These are phyloP conservation scores for Starmerella kuoi DNA, from an alignment of 805 yeast species.

Conservation along the genomic window DNA sequence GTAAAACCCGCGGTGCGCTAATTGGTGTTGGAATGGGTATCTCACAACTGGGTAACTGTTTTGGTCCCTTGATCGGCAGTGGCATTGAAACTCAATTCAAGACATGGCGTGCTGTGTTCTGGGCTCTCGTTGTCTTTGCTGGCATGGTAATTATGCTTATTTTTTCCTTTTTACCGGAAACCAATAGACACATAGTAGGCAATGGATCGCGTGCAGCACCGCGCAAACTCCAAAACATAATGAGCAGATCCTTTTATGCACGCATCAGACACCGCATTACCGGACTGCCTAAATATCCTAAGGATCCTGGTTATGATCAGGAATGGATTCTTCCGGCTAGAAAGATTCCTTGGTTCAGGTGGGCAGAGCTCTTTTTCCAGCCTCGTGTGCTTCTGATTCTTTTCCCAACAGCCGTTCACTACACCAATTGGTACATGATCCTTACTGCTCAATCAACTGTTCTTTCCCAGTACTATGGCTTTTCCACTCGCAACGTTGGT, in stretches of 20 bases:
- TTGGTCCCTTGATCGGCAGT: slow-evolving; percentile 64
- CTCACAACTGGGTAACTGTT: slow-evolving; percentile 58
- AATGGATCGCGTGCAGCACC: slow-evolving; percentile 49
- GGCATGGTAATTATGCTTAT: slow-evolving; percentile 32
- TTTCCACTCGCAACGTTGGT: slow-evolving; percentile 49
- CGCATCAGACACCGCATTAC: slow-evolving; percentile 13
- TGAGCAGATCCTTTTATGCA: slow-evolving; percentile 24
- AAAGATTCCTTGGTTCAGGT: slow-evolving; percentile 19
- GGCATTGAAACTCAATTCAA: slow-evolving; percentile 36
- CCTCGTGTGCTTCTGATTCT: slow-evolving; percentile 39
- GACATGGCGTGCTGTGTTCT: slow-evolving; percentile 51
- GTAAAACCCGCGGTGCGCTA: slow-evolving; percentile 55
- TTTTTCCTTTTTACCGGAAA: slow-evolving; percentile 52
- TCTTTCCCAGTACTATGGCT: slow-evolving; percentile 39
- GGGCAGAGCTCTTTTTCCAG: slow-evolving; percentile 36
- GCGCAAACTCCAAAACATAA: neutral
- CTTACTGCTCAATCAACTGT: slow-evolving; percentile 53
- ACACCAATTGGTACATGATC: slow-evolving; percentile 57
- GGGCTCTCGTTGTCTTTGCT: slow-evolving; percentile 59
- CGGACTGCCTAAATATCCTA: slow-evolving; percentile 22
- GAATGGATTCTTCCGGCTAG: slow-evolving; percentile 21
- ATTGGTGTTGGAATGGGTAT: slow-evolving; percentile 56
- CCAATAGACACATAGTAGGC: slow-evolving; percentile 59
- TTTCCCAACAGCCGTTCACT: slow-evolving; percentile 49
- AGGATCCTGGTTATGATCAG: slow-evolving; percentile 16